Evolutionary conservation across 352 stramenopile genomes (phyloP).

Genomic region (Phytophthora europaea): DNA sequence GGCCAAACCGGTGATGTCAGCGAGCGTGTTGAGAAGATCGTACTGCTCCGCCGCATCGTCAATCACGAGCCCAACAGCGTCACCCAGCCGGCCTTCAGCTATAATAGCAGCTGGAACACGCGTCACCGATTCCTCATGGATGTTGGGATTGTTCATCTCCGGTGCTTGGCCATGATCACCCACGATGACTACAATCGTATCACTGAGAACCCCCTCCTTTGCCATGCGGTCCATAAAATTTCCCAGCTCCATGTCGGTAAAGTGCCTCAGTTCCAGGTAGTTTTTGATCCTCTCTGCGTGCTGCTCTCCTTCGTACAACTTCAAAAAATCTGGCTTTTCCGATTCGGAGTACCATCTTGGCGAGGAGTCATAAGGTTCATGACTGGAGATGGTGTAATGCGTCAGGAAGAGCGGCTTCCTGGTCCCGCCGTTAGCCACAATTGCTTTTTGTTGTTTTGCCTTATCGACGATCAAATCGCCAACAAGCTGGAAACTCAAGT

Average conservation of each 20-base stretch:
- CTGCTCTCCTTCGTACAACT: slow-evolving; percentile 49
- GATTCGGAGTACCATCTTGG: slow-evolving; percentile 57
- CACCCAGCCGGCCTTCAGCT: slow-evolving; percentile 56
- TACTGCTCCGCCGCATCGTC: slow-evolving; percentile 60
- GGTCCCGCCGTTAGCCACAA: slow-evolving; percentile 10
- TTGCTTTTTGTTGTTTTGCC: slow-evolving; percentile 31
- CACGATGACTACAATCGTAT: slow-evolving; percentile 69
- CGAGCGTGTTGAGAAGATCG: slow-evolving; percentile 70
- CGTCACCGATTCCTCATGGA: slow-evolving; percentile 55
- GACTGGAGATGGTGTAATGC: slow-evolving; percentile 71
- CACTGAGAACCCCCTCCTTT: slow-evolving; percentile 53
- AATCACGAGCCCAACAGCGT: slow-evolving; percentile 49
- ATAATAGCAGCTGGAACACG: slow-evolving; percentile 57
- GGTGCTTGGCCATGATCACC: slow-evolving; percentile 70
- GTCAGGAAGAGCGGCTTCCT: slow-evolving; percentile 63
- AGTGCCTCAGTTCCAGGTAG: slow-evolving; percentile 71
- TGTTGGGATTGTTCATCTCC: slow-evolving; percentile 48
- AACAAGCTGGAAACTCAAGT: slow-evolving; percentile 52
- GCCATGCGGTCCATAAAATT: slow-evolving; percentile 67
- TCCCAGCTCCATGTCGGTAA: slow-evolving; percentile 61
- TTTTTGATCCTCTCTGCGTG: slow-evolving; percentile 46
- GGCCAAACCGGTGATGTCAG: slow-evolving; percentile 68
- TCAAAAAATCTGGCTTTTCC: slow-evolving; percentile 60
- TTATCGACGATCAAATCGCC: slow-evolving; percentile 54
- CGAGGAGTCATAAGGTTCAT: slow-evolving; percentile 39